Base-by-base conservation (phyloP, 805 yeast species). In the Wickerhamiella alocasiicola region DNA sequence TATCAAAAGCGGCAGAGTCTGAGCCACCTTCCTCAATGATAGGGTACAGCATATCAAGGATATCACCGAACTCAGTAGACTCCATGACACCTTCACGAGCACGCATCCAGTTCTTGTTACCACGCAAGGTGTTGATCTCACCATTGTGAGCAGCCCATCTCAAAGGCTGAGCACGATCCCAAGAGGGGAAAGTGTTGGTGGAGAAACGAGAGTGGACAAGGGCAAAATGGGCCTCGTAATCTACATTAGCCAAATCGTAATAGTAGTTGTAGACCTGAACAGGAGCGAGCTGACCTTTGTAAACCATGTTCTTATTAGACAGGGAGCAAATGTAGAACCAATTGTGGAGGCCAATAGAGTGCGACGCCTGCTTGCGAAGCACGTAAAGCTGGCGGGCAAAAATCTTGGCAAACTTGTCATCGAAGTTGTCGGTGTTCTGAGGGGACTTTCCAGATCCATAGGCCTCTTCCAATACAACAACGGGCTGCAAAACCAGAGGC, bases 101-200 rank as follows among this genome's bases (percentile, higher is more conserved):
- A 51, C 95, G 76, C 96, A 91, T 87, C 97, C 97, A 91, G 65
- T 88, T 88, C 65, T 88, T 91, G 73, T 88, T 88, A 52, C 98
- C 98, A 62, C 97, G 75, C 57, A 88, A 66, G 30, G 98, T 88
- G 65, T 88, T 88, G 62, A 88, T 91, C 65, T 88, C 98, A 70
- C 98, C 98, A 61, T 88, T 88, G 66, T 88, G 98, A 29, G 98
- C 98, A 24, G 94, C 83, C 80, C 93, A 79, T 62, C 97, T 72
- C 56, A 88, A 71, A 36, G 98, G 98, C 65, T 88, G 98, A 18
- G 98, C 97, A 64, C 98, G 76, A 65, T 91, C 98, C 98, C 98
- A 88, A n/a, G 95, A 84, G 36, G 98, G 98, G 75, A 88, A 88
- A 36, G 98, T 88, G 63, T 88, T 88, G 24, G 98, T 88, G 44